A percentile compares a stretch with the other conserved stretches of the same genome.
Evolutionary conservation across 192 early-diverging fungal species (phyloP).

Genomic region (Coemansia sp.): DNA sequence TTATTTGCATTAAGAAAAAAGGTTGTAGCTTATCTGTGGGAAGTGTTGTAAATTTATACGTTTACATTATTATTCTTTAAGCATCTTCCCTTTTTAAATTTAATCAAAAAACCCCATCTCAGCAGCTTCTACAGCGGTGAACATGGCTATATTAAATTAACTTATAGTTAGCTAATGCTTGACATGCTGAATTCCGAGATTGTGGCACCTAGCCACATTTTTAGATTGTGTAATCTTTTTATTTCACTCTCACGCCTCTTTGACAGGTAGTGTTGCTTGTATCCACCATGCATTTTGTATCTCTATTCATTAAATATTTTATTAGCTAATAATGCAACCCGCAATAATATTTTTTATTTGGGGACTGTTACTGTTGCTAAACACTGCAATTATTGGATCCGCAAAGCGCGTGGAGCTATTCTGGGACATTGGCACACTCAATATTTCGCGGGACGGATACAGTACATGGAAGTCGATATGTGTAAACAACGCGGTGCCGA

Average conservation of each 20-base stretch:
- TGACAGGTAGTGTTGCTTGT: neutral
- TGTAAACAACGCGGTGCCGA: slow-evolving; percentile 62
- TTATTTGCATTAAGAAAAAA: neutral
- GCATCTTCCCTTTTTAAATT: too few species aligned
- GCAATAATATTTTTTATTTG: neutral
- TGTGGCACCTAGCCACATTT: too few species aligned
- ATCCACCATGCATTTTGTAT: neutral
- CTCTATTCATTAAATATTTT: neutral
- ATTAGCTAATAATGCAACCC: neutral
- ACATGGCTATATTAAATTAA: too few species aligned
- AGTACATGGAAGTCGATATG: slow-evolving; percentile 57
- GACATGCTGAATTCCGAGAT: too few species aligned
- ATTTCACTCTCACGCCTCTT: too few species aligned
- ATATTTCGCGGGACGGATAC: slow-evolving; percentile 61
- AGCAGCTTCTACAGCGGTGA: too few species aligned
- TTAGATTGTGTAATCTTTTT: too few species aligned
- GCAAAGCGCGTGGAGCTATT: slow-evolving; percentile 18
- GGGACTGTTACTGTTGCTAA: neutral
- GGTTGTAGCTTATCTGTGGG: too few species aligned
- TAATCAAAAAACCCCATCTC: too few species aligned
- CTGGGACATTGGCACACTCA: slow-evolving; percentile 63
- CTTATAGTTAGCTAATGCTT: too few species aligned
- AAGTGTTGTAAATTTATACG: too few species aligned
- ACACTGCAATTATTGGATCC: neutral
- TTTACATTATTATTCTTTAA: too few species aligned